phyloP scores from a whole-genome alignment of 2,329 filamentous ascomycete genomes.

The Botrytis hyacinthi region DNA sequence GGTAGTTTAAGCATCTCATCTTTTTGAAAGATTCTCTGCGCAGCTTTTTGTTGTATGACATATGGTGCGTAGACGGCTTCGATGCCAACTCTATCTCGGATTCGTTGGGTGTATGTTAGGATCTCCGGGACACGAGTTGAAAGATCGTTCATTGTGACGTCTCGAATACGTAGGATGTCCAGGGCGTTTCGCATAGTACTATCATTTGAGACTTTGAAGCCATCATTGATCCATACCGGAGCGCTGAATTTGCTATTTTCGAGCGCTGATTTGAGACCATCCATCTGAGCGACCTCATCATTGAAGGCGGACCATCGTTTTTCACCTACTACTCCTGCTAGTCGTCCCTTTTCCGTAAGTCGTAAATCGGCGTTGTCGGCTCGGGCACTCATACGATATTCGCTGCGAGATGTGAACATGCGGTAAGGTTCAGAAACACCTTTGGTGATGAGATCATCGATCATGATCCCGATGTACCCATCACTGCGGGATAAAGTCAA shows the following conservation, averaged over 20 bases:
- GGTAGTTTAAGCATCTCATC: conserved; percentile 78
- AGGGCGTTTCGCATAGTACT: conserved; percentile 67
- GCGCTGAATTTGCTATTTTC: conserved; percentile 56
- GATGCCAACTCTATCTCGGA: conserved; percentile 71
- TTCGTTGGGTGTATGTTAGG: conserved; percentile 51
- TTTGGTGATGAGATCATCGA: conserved; percentile 95
- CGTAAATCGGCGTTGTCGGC: conserved; percentile 92
- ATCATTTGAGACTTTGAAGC: conserved; percentile 68
- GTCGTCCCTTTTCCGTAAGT: conserved; percentile 74
- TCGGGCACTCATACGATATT: conserved; percentile 89
- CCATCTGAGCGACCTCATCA: conserved; percentile 65
- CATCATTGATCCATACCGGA: conserved; percentile 64
- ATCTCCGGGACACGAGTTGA: conserved; percentile 56
- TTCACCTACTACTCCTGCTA: conserved; percentile 76
- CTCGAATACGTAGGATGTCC: conserved; percentile 71
- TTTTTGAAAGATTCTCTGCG: conserved; percentile 64
- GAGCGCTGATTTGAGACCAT: conserved; percentile 62
- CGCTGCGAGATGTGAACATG: conserved; percentile 95
- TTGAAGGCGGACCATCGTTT: conserved; percentile 70
- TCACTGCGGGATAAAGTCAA: conserved; percentile 76
- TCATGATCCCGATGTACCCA: conserved; percentile 97
- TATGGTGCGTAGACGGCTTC: conserved; percentile 88
- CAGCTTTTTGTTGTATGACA: conserved; percentile 66
- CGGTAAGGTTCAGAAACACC: conserved; percentile 95
- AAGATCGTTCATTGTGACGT: conserved; percentile 58